Conservation (phyloP, 2,329 filamentous ascomycete species). For the Epichloe elymi region DNA sequence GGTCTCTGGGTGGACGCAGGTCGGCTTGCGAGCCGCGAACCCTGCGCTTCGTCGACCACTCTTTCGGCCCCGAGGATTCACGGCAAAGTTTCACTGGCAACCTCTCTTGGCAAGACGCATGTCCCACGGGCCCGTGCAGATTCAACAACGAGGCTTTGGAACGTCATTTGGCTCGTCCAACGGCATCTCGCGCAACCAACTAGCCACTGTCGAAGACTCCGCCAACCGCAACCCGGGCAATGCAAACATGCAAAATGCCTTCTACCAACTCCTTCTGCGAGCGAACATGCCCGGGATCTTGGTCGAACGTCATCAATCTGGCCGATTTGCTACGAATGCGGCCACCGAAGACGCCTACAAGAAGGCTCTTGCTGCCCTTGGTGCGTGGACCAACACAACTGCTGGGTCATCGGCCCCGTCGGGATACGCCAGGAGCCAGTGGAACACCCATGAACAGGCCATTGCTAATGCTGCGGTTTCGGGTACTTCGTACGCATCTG, state of each 20-base stretch:
- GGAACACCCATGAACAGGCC: slow-evolving; percentile 18
- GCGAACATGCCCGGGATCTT: slow-evolving; percentile 91
- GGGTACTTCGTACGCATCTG: slow-evolving; percentile 8
- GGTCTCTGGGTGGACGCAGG: slow-evolving; percentile 13
- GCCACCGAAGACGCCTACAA: slow-evolving; percentile 68
- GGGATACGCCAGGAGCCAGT: slow-evolving; percentile 14
- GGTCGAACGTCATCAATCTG: slow-evolving; percentile 77
- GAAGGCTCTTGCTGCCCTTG: slow-evolving; percentile 46
- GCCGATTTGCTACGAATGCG: slow-evolving; percentile 69
- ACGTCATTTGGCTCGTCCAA: slow-evolving; percentile 28
- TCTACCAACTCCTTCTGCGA: slow-evolving; percentile 81
- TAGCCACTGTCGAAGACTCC: slow-evolving; percentile 78
- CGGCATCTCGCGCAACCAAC: slow-evolving; percentile 46
- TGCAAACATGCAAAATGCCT: slow-evolving; percentile 78
- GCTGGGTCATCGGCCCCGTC: slow-evolving; percentile 11
- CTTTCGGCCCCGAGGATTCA: slow-evolving; percentile 10
- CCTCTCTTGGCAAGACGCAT: slow-evolving; percentile 10
- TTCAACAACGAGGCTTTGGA: slow-evolving; percentile 16
- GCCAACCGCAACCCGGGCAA: slow-evolving; percentile 88
- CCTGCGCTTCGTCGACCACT: slow-evolving; percentile 15
- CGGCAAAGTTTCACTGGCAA: slow-evolving; percentile 6
- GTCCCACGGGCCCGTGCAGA: background rate
- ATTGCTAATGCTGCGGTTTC: slow-evolving; percentile 16
- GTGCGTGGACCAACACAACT: slow-evolving; percentile 16
- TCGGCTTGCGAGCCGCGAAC: slow-evolving; percentile 19